Conservation (phyloP, 2,329 filamentous ascomycete species). For the Fusarium sp. region DNA sequence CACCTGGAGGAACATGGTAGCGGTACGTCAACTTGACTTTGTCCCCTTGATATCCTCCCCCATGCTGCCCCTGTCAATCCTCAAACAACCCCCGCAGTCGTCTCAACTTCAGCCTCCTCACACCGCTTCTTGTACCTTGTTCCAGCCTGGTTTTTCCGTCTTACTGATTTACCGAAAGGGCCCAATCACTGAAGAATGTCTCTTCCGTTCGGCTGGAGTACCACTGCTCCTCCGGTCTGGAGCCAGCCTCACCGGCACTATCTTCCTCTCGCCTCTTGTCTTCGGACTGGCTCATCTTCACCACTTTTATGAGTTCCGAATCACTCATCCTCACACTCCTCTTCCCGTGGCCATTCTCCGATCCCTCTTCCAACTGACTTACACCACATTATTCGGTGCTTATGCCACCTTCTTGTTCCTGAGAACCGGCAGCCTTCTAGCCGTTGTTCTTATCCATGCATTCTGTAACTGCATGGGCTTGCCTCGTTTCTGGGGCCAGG, state of each 20-base stretch:
- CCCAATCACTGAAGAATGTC: conserved; percentile 90
- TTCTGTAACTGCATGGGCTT: conserved; percentile 96
- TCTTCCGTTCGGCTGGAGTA: conserved; percentile 90
- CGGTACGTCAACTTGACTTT: conserved; percentile 65
- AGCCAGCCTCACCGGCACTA: conserved; percentile 67
- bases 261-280: conserved; percentile 87
- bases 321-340: conserved; percentile 80
- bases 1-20: conserved; percentile 87
- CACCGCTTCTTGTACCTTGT: conserved; percentile 39
- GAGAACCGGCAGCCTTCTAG: conserved; percentile 83
- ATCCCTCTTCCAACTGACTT: conserved; percentile 85
- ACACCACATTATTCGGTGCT: conserved; percentile 93
- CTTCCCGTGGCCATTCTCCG: conserved; percentile 73
- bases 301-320: conserved; percentile 93
- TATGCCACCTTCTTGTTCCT: conserved; percentile 92
- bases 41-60: conserved; percentile 13
- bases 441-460: conserved; percentile 80
- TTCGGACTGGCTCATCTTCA: conserved; percentile 95
- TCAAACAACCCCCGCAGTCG: conserved; percentile 32
- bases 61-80: conserved; percentile 30
- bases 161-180: conserved; percentile 63
- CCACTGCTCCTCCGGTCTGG: conserved; percentile 83
- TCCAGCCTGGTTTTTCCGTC: conserved; percentile 16
- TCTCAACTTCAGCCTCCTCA: conserved; percentile 36
- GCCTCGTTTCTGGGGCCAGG: conserved; percentile 84